Evolutionary conservation across 257 asterid species (phyloP), one percentile per base, ranked within the genome.

Genomic region (Nicotiana obtusifolia): DNA sequence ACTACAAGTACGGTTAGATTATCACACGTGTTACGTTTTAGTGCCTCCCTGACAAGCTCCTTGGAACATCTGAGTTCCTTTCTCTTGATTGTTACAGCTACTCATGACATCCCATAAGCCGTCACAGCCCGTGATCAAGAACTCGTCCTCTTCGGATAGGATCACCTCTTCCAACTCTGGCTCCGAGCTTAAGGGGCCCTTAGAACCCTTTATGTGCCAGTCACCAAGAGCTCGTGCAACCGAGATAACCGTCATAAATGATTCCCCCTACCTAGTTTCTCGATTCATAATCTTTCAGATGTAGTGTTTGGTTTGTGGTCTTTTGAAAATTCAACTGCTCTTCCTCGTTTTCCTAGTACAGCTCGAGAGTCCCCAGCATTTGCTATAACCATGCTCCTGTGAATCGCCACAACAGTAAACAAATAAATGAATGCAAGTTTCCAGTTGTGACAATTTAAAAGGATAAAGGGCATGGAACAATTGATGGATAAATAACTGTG

Each of bases 101-200:
- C 97, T 94, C 97, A 92, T 94, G 7, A 94, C 97, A 57, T 92
- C 97, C 98, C 98, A 94, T 11, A 94, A 80, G 13, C 98, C 98
- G 80, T 94, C 97, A 59, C 97, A 91, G 1, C 95, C 98, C 1
- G 91, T 91, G 20, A 94, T 92, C 84, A 94, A 80, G 87, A 94
- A 94, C 90, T 94, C 93, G 5, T 94, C 98, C 81, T 93, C 97
- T 59, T 89, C 93, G 0, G 90, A 84, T 67, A 94, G 77, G 64
- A 83, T 62, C 71, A 89, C 26, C 84, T 94, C 97, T 81, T 91
- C 89, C 64, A 94, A 76, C 84, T 94, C 97, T 0, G 97, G 98
- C 30, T 93, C 97, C 0, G 95, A 88, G 87, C 97, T 94, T 30
- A 91, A 83, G 37, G 97, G 97, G 77, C 84, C 81, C 26, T 81